Evolutionary conservation across 768 basidiomycete genomes (phyloP), one percentile per base, ranked within the genome.

Genomic region (Fomitopsis pulvina): DNA sequence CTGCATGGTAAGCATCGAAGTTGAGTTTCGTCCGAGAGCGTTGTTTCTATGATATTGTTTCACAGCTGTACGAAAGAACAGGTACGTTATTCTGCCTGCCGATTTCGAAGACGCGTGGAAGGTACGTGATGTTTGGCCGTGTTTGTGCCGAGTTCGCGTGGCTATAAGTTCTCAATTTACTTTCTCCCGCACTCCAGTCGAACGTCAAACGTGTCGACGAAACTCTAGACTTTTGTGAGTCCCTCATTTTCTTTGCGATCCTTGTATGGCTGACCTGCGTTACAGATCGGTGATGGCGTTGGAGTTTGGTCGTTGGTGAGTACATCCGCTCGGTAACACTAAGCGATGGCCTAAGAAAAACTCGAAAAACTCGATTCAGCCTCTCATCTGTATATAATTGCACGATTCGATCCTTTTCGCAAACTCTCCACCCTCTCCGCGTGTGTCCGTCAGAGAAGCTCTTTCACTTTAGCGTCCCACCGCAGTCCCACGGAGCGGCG

Each of bases 81-180:
- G 95, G 62, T 99, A 99, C 71, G 81, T 99, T 41, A 94, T 99
- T 63, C 73, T 98, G 20, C 95, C 96, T 0, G 80, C 87, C 12
- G 96, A 99, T 77, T 98, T 99, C 61, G 96, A 99, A 66, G 95
- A 98, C 68, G 93, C 93, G 64, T 99, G 94, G 94, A 98, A 97
- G 79, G 93, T 95, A 37, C 34, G 57, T 62, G 89, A 80, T 77
- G 56, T 81, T 85, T 83, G 74, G 63, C 51, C 27, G 57, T 79
- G 63, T 75, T 77, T 77, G 70, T 61, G 53, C 52, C 56, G 54
- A 50, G 34, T 58, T 30, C 58, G 46, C 43, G 55, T 53, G 44
- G 52, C 49, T 57, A 60, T 57, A 60, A 61, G 59, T 60, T 66
- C 60, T 55, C 62, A 34, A 55, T 58, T 59, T 65, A 64, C 62